Percentiles rank a stretch among this genome's conserved stretches.
phyloP scores from a whole-genome alignment of 768 basidiomycete genomes.

The Lactifluus subvellereus region DNA sequence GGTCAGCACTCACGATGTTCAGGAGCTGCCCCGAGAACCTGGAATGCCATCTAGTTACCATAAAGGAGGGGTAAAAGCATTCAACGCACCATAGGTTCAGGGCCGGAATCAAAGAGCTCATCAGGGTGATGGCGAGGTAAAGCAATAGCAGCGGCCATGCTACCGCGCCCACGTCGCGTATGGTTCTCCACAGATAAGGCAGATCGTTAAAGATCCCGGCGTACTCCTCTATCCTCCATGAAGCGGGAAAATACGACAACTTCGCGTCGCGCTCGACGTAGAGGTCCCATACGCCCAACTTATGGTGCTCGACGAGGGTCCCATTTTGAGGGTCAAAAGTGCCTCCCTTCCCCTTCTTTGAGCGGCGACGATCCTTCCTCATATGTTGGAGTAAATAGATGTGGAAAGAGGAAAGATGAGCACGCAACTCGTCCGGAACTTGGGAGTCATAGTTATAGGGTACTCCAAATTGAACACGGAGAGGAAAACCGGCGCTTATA shows the following conservation, averaged over 20 bases:
- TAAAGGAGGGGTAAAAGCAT: neutral
- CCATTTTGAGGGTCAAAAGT: constrained; percentile 6
- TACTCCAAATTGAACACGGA: too few relatives aligned
- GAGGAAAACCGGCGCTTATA: too few relatives aligned
- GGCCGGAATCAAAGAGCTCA: constrained; percentile 5
- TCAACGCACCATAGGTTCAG: constrained; percentile 14
- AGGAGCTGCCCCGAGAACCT: constrained; percentile 18
- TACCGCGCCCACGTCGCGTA: constrained; percentile 9
- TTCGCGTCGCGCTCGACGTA: constrained; percentile 53
- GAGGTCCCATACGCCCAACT: constrained; percentile 70
- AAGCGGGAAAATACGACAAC: constrained; percentile 35
- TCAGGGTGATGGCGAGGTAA: neutral
- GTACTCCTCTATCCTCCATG: constrained; percentile 42
- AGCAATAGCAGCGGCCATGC: constrained; percentile 11
- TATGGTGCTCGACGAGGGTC: constrained; percentile 47
- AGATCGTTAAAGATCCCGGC: constrained; percentile 44
- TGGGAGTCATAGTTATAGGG: neutral
- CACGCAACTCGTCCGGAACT: neutral
- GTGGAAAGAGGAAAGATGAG: neutral
- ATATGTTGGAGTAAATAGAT: neutral
- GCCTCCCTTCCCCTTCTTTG: neutral
- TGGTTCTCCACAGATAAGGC: constrained; percentile 66
- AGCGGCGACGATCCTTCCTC: neutral
- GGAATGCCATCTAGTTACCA: neutral
- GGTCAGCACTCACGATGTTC: constrained; percentile 24